phyloP scores from a whole-genome alignment of 257 asterid species.

The Gentiana straminea region DNA sequence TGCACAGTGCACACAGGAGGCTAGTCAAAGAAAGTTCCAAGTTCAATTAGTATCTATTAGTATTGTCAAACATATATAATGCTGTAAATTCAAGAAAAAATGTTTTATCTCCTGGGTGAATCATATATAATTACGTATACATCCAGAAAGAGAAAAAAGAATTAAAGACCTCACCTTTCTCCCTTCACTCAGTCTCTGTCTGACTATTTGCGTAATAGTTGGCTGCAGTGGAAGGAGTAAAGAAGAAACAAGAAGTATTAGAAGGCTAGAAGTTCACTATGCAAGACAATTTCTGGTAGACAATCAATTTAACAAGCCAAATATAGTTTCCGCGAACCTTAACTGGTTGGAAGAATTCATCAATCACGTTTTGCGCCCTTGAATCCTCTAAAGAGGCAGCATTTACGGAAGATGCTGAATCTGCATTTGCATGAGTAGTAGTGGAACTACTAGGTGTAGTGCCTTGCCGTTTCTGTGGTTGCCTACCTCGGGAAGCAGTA shows the following conservation, averaged over 20 bases:
- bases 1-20: too few species aligned
- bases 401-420: constrained; percentile 24
- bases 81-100: too few species aligned
- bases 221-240: constrained; percentile 34
- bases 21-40: too few species aligned
- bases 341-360: constrained; percentile 78
- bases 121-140: not conserved
- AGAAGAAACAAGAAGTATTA: not conserved
- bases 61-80: too few species aligned
- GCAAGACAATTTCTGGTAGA: too few species aligned
- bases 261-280: too few species aligned
- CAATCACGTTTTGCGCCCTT: constrained; percentile 54
- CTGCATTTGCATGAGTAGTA: constrained; percentile 27
- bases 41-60: too few species aligned
- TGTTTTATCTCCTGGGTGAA: too few species aligned
- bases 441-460: constrained; percentile 48
- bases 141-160: too few species aligned
- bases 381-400: constrained; percentile 45
- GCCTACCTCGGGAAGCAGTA: constrained; percentile 57
- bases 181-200: constrained; percentile 83
- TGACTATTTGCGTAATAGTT: constrained; percentile 71
- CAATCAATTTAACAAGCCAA: not conserved
- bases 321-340: constrained; percentile 28
- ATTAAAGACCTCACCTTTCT: constrained; percentile 52
- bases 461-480: constrained; percentile 21